A percentile compares a stretch with the other conserved stretches of the same genome.
phyloP scores from a whole-genome alignment of 176 grass and related monocot genomes.

The Triticum dicoccoides region DNA sequence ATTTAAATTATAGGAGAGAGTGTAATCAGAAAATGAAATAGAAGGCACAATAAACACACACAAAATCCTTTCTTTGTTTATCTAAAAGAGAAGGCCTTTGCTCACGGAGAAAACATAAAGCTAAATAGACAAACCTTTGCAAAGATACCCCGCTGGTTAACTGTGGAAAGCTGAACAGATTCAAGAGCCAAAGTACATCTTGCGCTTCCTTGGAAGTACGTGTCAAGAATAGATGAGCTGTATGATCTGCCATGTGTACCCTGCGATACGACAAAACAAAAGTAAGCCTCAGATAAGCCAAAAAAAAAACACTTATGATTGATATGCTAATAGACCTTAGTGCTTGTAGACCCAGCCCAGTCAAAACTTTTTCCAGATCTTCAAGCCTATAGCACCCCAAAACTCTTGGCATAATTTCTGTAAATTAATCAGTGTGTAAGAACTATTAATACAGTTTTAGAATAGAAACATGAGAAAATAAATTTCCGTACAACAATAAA shows the following conservation, averaged over 20 bases:
- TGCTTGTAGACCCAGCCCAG: constrained; percentile 84
- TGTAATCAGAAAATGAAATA: constrained; percentile 27
- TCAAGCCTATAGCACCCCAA: constrained; percentile 69
- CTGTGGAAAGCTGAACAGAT: constrained; percentile 35
- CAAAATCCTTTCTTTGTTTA: not conserved
- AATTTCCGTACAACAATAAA: not conserved
- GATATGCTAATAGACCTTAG: constrained; percentile 57
- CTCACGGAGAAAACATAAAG: constrained; percentile 14
- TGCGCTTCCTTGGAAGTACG: constrained; percentile 59
- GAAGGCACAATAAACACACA: not conserved
- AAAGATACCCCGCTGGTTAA: constrained; percentile 45
- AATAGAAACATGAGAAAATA: constrained; percentile 20
- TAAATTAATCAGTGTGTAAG: constrained; percentile 39
- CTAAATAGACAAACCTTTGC: constrained; percentile 59
- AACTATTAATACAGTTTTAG: not conserved
- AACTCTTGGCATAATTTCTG: constrained; percentile 55
- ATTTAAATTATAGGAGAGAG: constrained; percentile 68
- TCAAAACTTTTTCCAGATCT: constrained; percentile 58
- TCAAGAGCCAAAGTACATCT: constrained; percentile 70
- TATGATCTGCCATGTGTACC: constrained; percentile 60
- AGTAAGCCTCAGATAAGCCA: constrained; percentile 26
- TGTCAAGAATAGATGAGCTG: constrained; percentile 72
- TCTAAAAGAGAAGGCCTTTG: not conserved
- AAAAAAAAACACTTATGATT: not conserved
- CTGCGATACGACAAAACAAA: constrained; percentile 45